These are phyloP conservation scores for Sarocladium oryzae DNA, from an alignment of 2,329 filamentous ascomycete species.

Conservation along the genomic window DNA sequence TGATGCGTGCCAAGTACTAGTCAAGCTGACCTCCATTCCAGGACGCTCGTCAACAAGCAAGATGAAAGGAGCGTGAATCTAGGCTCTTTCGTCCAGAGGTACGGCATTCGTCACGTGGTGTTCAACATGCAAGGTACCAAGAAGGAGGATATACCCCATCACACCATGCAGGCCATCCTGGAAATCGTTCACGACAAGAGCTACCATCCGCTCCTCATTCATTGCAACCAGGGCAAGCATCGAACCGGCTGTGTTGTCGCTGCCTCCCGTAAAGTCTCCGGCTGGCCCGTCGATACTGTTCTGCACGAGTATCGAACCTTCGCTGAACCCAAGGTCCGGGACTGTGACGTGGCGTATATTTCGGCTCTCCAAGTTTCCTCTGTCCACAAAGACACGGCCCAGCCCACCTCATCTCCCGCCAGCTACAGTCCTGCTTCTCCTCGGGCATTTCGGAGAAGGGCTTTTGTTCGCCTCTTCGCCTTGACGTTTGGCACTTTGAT, in stretches of 20 bases:
- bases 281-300: conserved; percentile 56
- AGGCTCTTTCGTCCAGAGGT: conserved; percentile 54
- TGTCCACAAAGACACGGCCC: neutral
- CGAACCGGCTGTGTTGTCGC: conserved; percentile 86
- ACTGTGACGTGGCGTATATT: conserved; percentile 55
- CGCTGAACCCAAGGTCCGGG: conserved; percentile 52
- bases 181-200: conserved; percentile 61
- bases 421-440: conserved; percentile 12
- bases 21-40: conserved; percentile 23
- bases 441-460: conserved; percentile 20
- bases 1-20: neutral
- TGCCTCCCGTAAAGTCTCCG: conserved; percentile 65
- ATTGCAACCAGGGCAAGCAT: conserved; percentile 94
- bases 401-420: no score
- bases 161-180: conserved; percentile 65
- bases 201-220: conserved; percentile 77
- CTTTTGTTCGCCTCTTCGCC: conserved; percentile 38
- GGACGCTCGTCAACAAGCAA: conserved; percentile 59
- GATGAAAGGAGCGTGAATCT: conserved; percentile 47
- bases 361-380: conserved; percentile 31
- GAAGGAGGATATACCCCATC: conserved; percentile 61
- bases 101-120: conserved; percentile 65
- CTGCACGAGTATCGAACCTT: conserved; percentile 69
- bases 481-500: conserved; percentile 10
- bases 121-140: conserved; percentile 87